Conservation (phyloP, 179 eudicot species). For the Sideroxylon spinosum region DNA sequence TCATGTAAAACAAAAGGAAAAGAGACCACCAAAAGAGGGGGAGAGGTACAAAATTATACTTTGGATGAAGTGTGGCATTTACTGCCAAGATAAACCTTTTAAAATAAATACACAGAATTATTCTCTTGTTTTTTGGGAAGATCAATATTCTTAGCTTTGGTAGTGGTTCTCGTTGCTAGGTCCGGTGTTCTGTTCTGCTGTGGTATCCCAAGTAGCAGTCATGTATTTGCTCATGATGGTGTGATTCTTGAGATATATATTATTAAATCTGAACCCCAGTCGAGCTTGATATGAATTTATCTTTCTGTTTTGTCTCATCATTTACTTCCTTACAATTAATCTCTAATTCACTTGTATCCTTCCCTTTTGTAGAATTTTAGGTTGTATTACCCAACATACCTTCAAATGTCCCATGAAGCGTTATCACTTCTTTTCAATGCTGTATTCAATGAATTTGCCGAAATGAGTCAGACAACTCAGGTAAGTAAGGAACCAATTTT, state of each 20-base stretch:
- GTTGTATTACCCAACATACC: constrained; percentile 50
- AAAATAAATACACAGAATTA: too few relatives aligned
- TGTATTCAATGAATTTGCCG: constrained; percentile 46
- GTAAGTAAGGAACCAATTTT: constrained; percentile 43
- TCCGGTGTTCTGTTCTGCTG: too few relatives aligned
- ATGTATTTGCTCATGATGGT: not conserved
- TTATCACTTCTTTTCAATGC: constrained; percentile 40
- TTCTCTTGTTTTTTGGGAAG: too few relatives aligned
- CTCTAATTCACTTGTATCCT: not conserved
- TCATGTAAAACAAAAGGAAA: too few relatives aligned
- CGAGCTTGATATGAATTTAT: not conserved
- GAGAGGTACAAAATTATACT: too few relatives aligned
- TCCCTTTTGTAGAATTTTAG: constrained; percentile 51
- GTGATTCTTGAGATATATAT: not conserved
- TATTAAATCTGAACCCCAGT: not conserved
- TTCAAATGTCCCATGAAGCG: constrained; percentile 39
- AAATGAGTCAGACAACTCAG: constrained; percentile 30
- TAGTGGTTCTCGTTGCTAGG: too few relatives aligned
- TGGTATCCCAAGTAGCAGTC: not conserved
- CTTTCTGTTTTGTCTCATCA: not conserved
- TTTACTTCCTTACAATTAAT: not conserved
- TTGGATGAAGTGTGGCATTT: too few relatives aligned
- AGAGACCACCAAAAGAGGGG: too few relatives aligned
- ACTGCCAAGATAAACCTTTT: too few relatives aligned
- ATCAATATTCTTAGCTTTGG: too few relatives aligned